A percentile compares a stretch with the other conserved stretches of the same genome.
phyloP scores from a whole-genome alignment of 2,329 filamentous ascomycete genomes.

The Pseudogymnoascus sp. region DNA sequence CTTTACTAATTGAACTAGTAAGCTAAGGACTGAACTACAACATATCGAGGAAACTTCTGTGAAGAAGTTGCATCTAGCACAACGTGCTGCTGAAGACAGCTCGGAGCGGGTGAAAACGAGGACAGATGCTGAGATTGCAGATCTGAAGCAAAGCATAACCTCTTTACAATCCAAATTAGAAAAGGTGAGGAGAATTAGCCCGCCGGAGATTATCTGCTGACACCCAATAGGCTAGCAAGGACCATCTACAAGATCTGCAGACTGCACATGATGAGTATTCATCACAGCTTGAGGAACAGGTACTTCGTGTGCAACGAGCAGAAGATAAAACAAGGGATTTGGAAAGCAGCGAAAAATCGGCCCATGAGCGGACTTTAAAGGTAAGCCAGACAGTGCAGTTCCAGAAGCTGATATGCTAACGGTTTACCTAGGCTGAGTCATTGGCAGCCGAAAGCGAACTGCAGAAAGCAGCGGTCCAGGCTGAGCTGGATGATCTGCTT shows the following conservation, averaged over 20 bases:
- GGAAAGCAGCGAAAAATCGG: slow-evolving; percentile 22
- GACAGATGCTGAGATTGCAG: slow-evolving; percentile 55
- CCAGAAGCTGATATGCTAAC: slow-evolving; percentile 10
- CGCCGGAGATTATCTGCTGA: slow-evolving; percentile 18
- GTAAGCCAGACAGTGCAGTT: slow-evolving; percentile 14
- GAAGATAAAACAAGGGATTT: slow-evolving; percentile 42
- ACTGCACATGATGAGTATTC: slow-evolving; percentile 45
- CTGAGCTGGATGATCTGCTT: slow-evolving; percentile 72
- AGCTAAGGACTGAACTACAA: slow-evolving; percentile 31
- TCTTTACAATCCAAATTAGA: slow-evolving; percentile 56
- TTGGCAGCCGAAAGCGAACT: slow-evolving; percentile 46
- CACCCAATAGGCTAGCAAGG: slow-evolving; percentile 47
- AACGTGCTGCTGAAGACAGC: slow-evolving; percentile 44
- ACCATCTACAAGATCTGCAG: slow-evolving; percentile 54
- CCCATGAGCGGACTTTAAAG: slow-evolving; percentile 30
- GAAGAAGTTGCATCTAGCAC: slow-evolving; percentile 30
- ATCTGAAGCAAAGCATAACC: slow-evolving; percentile 54
- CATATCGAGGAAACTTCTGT: slow-evolving; percentile 25
- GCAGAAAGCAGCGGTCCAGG: slow-evolving; percentile 57
- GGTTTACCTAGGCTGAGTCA: slow-evolving; percentile 13
- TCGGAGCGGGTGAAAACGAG: slow-evolving; percentile 42
- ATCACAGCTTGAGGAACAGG: slow-evolving; percentile 31
- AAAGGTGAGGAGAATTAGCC: slow-evolving; percentile 39
- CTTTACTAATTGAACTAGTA: slow-evolving; percentile 18
- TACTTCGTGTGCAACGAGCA: slow-evolving; percentile 21